Percentiles rank a stretch among this genome's conserved stretches.
Conservation (phyloP, 2,329 filamentous ascomycete species). For the Trichoderma sp. region DNA sequence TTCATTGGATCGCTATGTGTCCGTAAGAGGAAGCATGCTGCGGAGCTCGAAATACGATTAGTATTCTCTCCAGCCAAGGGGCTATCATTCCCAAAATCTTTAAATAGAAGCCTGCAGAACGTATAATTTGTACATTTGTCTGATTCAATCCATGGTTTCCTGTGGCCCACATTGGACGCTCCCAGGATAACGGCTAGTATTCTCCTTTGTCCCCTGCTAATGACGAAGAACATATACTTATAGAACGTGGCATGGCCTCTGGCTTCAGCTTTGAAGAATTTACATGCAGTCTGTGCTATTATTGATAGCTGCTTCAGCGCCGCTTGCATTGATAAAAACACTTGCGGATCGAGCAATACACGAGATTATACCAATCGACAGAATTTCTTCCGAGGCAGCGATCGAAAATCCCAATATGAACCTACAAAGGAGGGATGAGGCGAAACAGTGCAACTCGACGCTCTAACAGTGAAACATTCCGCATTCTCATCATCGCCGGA, state of each 20-base stretch:
- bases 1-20: background rate
- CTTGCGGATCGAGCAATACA: background rate
- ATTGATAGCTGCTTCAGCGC: slow-evolving; percentile 12
- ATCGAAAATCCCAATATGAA: slow-evolving; percentile 26
- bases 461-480: slow-evolving; percentile 57
- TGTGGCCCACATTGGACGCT: background rate
- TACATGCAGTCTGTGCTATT: background rate
- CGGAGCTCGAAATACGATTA: background rate
- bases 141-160: background rate
- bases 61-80: background rate
- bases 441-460: slow-evolving; percentile 58
- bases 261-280: background rate
- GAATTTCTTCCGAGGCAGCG: slow-evolving; percentile 37
- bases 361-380: slow-evolving; percentile 28
- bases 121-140: background rate
- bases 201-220: background rate
- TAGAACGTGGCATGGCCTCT: slow-evolving; percentile 9
- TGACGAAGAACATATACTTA: background rate
- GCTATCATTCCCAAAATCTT: background rate
- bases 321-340: slow-evolving; percentile 14
- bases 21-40: background rate
- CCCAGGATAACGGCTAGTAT: background rate
- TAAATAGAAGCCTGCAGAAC: background rate
- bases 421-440: slow-evolving; percentile 48
- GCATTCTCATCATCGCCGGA: slow-evolving; percentile 47